A percentile compares a stretch with the other conserved stretches of the same genome.
Conservation (phyloP, 1,284 basidiomycete genomes). For the Cutaneotrichosporon sp. region DNA sequence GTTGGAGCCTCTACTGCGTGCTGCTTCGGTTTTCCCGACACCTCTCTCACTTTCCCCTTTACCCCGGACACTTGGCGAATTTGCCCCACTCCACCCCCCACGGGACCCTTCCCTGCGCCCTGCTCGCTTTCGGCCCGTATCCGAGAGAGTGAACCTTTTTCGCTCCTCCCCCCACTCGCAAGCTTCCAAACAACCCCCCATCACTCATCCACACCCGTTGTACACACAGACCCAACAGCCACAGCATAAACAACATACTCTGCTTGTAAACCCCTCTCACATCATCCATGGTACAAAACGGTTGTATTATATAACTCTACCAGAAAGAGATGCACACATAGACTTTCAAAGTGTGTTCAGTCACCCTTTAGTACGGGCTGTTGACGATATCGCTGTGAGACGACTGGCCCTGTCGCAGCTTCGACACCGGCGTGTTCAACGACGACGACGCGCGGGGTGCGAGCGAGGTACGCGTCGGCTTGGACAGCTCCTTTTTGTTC, state of each 20-base stretch:
- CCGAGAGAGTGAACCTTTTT: no score
- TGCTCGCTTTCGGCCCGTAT: no score
- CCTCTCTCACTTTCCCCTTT: no score
- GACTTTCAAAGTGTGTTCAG: background rate
- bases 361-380: conserved; percentile 38
- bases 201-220: background rate
- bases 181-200: background rate
- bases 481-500: conserved; percentile 85
- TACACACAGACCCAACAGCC: background rate
- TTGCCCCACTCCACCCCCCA: no score
- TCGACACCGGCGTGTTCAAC: conserved; percentile 30
- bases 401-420: conserved; percentile 19
- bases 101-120: no score
- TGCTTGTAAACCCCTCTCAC: no score
- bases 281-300: background rate
- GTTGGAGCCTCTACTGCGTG: no score
- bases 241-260: background rate
- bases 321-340: background rate
- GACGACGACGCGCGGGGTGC: conserved; percentile 12
- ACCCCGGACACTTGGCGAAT: no score
- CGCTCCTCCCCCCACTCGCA: no score
- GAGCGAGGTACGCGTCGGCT: conserved; percentile 26
- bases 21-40: no score
- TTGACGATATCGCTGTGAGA: conserved; percentile 41
- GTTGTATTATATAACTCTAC: conserved; percentile 5